These are phyloP conservation scores for Gamsiella multidivaricata DNA, from an alignment of 192 early-diverging fungal genomes.

Conservation along the genomic window DNA sequence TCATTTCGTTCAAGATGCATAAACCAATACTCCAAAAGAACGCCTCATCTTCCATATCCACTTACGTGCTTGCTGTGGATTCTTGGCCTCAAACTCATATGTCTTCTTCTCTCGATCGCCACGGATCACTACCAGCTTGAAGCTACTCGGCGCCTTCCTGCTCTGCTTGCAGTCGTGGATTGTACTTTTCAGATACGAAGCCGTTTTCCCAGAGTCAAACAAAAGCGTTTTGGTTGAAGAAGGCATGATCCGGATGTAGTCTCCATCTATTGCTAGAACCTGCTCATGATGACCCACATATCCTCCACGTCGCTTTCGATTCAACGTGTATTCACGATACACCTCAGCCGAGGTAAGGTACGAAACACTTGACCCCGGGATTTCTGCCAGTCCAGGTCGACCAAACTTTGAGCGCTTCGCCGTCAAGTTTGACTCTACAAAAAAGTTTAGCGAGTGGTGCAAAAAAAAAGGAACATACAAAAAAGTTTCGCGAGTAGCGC, in stretches of 20 bases:
- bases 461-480: background rate
- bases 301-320: slow-evolving; percentile 83
- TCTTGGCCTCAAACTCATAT: slow-evolving; percentile 82
- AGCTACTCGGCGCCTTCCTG: slow-evolving; percentile 73
- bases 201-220: slow-evolving; percentile 87
- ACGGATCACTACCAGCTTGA: slow-evolving; percentile 72
- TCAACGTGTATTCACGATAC: slow-evolving; percentile 77
- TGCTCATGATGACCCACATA: slow-evolving; percentile 87
- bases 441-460: background rate
- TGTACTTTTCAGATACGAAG: slow-evolving; percentile 46
- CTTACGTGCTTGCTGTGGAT: slow-evolving; percentile 72
- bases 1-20: background rate
- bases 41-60: slow-evolving; percentile 1
- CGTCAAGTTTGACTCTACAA: background rate
- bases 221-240: slow-evolving; percentile 77
- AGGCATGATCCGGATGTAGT: slow-evolving; percentile 90
- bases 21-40: slow-evolving; percentile 8
- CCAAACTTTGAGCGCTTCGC: slow-evolving; percentile 31
- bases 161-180: slow-evolving; percentile 70
- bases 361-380: slow-evolving; percentile 47
- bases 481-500: background rate
- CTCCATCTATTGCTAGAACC: slow-evolving; percentile 93
- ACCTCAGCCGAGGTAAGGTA: slow-evolving; percentile 48
- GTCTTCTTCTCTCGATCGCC: slow-evolving; percentile 77
- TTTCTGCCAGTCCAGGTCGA: slow-evolving; percentile 22